Percentiles rank a stretch among this genome's conserved stretches.
These are phyloP conservation scores for Saccharomycopsis malanga DNA, from an alignment of 805 yeast species.

Conservation along the genomic window DNA sequence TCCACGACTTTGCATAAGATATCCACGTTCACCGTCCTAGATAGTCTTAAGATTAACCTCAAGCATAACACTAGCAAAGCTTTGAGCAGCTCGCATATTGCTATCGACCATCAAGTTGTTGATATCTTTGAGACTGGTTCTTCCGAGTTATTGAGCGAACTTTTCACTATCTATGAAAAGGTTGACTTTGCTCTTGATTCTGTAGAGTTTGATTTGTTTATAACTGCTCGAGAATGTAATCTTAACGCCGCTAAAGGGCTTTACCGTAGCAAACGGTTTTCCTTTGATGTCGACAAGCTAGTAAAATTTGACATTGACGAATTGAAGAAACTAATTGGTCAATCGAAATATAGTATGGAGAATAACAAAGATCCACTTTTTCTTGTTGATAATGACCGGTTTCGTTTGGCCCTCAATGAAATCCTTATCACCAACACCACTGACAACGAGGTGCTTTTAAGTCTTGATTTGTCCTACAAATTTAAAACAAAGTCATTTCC, in stretches of 20 bases:
- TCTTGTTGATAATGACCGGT: conserved; percentile 2
- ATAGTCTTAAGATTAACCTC: not conserved
- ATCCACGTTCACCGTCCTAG: not conserved
- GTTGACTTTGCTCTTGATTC: not conserved
- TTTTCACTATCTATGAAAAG: not conserved
- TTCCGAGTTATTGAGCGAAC: not conserved
- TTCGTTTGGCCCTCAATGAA: not conserved
- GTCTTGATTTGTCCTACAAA: not conserved
- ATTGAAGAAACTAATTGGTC: not conserved
- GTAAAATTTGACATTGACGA: not conserved
- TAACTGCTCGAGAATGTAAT: not conserved
- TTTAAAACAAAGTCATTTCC: not conserved
- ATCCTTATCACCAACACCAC: conserved; percentile 1
- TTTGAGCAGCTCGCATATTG: not conserved
- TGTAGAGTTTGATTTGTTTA: not conserved
- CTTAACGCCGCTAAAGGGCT: not conserved
- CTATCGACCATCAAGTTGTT: not conserved
- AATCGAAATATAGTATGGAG: not conserved
- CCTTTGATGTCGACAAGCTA: not conserved
- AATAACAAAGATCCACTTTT: not conserved
- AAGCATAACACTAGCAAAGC: not conserved
- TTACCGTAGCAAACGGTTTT: not conserved
- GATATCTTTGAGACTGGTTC: not conserved
- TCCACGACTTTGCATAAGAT: not conserved
- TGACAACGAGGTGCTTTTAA: not conserved